Evolutionary conservation across 2,329 filamentous ascomycete species (phyloP), one percentile per base, ranked within the genome.

Genomic region (Lasiodiplodia citricola): DNA sequence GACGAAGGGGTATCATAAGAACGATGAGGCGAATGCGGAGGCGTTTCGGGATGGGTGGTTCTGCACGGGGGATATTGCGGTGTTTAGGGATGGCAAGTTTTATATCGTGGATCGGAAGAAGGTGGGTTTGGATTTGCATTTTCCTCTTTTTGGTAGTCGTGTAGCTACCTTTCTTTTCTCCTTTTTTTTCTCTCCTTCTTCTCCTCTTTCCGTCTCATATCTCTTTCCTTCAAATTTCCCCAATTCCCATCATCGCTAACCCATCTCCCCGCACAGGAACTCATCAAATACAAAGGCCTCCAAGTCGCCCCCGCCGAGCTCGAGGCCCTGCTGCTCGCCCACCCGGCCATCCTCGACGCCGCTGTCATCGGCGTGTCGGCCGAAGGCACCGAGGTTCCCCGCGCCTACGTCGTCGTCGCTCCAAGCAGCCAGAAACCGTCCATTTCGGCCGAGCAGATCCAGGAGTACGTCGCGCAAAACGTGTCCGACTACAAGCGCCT

Each of bases 231-330:
- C 41, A 35, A 35, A 35, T 35, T 35, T 35, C 31, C 31, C 31
- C 28, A 5, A 6, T 8, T 4, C n/a, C 7, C 16, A 44, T 18
- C 41, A 44, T 44, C 41, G 16, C 41, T 18, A 44, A 44, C 41
- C 16, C 7, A 7, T 8, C 41, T 16, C 16, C 38, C 14, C 41
- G 77, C 77, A 69, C 77, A 83, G 74, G 80, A 84, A 68, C 74
- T 84, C 10, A 84, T 85, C 73, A 85, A 85, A 71, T 84, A 84
- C 66, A 84, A 84, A 71, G 84, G 83, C 1, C 74, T 84, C 41
- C 83, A 85, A 74, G 82, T 85, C 18, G 81, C 83, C 11, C 84
- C 84, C 0, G 82, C 83, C 0, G 84, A 85, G 68, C 74, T 86
- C 1, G 83, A 85, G 74, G 82, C 78, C 1, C 60, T 83, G 38